Percentiles rank a stretch among this genome's conserved stretches.
Evolutionary conservation across 1,284 basidiomycete species (phyloP).

Genomic region (Schizophyllum commune): DNA sequence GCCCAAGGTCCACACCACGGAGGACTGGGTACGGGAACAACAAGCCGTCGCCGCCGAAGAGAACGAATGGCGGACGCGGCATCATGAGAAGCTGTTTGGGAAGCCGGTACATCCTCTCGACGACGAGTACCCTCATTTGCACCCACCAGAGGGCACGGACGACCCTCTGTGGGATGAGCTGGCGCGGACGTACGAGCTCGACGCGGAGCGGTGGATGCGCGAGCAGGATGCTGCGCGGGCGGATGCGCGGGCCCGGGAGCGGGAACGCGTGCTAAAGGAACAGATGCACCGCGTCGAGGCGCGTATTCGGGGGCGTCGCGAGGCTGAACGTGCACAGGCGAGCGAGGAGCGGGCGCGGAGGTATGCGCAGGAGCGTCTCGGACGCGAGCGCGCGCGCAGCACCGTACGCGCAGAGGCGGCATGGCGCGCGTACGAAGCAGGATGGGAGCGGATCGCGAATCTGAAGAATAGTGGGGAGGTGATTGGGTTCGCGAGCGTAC

Average conservation of each 20-base stretch:
- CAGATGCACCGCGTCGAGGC: constrained; percentile 42
- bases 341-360: constrained; percentile 32
- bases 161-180: constrained; percentile 39
- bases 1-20: constrained; percentile 28
- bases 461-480: constrained; percentile 27
- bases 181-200: constrained; percentile 38
- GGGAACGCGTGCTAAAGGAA: constrained; percentile 32
- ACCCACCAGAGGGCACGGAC: constrained; percentile 3
- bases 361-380: constrained; percentile 54
- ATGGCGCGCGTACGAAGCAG: constrained; percentile 53
- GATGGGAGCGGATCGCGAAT: constrained; percentile 40
- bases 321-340: constrained; percentile 30
- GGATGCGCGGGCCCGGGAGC: constrained; percentile 18
- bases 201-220: constrained; percentile 45
- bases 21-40: constrained; percentile 56
- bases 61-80: constrained; percentile 18
- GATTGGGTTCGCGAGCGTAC: constrained; percentile 52
- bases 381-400: constrained; percentile 42
- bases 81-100: constrained; percentile 13
- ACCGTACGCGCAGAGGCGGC: constrained; percentile 33
- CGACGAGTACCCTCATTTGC: constrained; percentile 6
- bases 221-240: constrained; percentile 41
- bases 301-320: constrained; percentile 33
- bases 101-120: constrained; percentile 22
- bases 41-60: constrained; percentile 31